phyloP scores from a whole-genome alignment of 2,329 filamentous ascomycete genomes.

The Neonectria punicea region DNA sequence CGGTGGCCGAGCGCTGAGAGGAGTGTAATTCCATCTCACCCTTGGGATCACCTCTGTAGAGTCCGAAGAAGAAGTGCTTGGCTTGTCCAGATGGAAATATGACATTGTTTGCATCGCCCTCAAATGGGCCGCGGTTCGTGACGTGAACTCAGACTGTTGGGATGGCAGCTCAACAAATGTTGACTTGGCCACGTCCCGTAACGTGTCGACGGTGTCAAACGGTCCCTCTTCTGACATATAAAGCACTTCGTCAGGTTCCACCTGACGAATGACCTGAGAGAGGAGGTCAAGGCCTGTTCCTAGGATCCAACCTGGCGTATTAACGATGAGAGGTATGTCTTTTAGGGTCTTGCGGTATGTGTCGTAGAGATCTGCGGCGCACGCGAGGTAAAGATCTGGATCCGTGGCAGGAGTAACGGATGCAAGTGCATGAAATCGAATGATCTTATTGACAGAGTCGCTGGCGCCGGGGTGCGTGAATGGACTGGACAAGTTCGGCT shows the following conservation, averaged over 20 bases:
- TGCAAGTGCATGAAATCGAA: slow-evolving; percentile 75
- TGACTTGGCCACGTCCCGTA: slow-evolving; percentile 57
- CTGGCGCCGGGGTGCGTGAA: slow-evolving; percentile 68
- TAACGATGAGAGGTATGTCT: slow-evolving; percentile 71
- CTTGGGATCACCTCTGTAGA: slow-evolving; percentile 2
- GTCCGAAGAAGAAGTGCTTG: slow-evolving; percentile 33
- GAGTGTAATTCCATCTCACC: slow-evolving; percentile 61
- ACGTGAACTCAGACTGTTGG: slow-evolving; percentile 63
- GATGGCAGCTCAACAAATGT: slow-evolving; percentile 67
- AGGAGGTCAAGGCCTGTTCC: slow-evolving; percentile 76
- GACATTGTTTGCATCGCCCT: slow-evolving; percentile 82
- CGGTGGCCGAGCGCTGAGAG: slow-evolving; percentile 67
- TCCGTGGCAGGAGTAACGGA: slow-evolving; percentile 73
- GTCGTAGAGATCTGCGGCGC: slow-evolving; percentile 70
- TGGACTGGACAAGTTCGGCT: slow-evolving; percentile 72
- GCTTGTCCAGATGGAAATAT: slow-evolving; percentile 70
- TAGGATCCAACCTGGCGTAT: slow-evolving; percentile 79
- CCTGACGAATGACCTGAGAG: slow-evolving; percentile 62
- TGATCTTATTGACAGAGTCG: slow-evolving; percentile 49
- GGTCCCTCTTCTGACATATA: slow-evolving; percentile 76
- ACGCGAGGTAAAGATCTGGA: slow-evolving; percentile 72
- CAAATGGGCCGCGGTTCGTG: slow-evolving; percentile 72
- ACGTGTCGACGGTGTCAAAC: slow-evolving; percentile 63
- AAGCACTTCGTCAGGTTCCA: slow-evolving; percentile 70
- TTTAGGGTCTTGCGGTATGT: slow-evolving; percentile 62